Percentiles rank a stretch among this genome's conserved stretches.
phyloP scores from a whole-genome alignment of 2,329 filamentous ascomycete genomes.

The Stachybotrys echinatus region DNA sequence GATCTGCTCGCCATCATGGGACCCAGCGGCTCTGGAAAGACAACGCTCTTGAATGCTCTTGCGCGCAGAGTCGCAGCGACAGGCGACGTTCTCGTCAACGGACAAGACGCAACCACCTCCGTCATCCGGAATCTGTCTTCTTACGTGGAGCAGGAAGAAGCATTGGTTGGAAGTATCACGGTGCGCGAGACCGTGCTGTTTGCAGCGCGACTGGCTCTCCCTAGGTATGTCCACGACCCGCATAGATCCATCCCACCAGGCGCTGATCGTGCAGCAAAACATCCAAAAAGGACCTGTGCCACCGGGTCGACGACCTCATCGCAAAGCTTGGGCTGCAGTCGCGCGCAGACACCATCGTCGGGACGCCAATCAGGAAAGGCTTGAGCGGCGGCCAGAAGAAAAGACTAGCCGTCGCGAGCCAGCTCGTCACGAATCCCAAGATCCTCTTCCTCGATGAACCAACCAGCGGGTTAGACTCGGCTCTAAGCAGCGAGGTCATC shows the following conservation, averaged over 20 bases:
- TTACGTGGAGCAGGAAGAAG: constrained; percentile 87
- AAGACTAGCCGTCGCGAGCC: constrained; percentile 71
- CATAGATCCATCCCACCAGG: not conserved
- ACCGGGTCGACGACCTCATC: constrained; percentile 62
- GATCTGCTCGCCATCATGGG: constrained; percentile 80
- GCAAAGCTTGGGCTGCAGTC: constrained; percentile 66
- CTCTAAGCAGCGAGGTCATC: constrained; percentile 70
- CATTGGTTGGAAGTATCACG: constrained; percentile 74
- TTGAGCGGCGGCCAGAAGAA: constrained; percentile 83
- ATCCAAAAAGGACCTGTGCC: constrained; percentile 48
- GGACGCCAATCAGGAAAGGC: constrained; percentile 77
- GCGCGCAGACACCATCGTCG: constrained; percentile 68
- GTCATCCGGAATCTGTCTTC: constrained; percentile 61
- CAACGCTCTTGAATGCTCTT: constrained; percentile 75
- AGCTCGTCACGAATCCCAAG: constrained; percentile 75
- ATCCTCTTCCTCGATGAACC: constrained; percentile 81
- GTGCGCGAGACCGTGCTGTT: constrained; percentile 76
- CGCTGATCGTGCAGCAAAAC: constrained; percentile 30
- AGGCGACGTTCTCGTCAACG: constrained; percentile 51
- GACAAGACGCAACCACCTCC: constrained; percentile 41
- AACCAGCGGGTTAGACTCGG: constrained; percentile 77
- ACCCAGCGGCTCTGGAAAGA: constrained; percentile 70
- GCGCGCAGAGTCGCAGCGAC: constrained; percentile 44
- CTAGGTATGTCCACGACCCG: constrained; percentile 5
- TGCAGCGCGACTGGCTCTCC: constrained; percentile 58